Percentiles rank a stretch among this genome's conserved stretches.
Conservation (phyloP, 441 rosid species). For the Gossypium gossypioides region DNA sequence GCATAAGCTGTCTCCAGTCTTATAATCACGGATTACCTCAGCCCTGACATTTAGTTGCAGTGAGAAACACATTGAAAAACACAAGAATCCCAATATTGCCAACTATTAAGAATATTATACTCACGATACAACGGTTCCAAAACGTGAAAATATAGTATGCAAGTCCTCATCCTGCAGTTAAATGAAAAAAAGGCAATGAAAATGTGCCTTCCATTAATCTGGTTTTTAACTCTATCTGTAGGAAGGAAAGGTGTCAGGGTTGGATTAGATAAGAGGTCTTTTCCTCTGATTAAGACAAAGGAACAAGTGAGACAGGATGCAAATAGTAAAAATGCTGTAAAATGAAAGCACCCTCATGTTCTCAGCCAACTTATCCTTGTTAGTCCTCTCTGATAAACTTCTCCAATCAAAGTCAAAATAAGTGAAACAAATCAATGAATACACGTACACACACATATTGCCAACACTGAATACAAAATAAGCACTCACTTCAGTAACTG, state of each 20-base stretch:
- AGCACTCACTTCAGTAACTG: conserved; percentile 75
- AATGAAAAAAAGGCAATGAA: conserved; percentile 13
- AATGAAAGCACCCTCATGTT: neutral
- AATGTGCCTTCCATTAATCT: neutral
- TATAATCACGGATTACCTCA: conserved; percentile 81
- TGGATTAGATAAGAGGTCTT: neutral
- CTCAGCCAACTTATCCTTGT: conserved; percentile 1
- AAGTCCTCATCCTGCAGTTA: conserved; percentile 85
- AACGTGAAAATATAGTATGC: conserved; percentile 93
- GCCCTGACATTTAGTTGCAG: conserved; percentile 42
- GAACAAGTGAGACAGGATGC: neutral
- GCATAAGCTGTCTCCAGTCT: conserved; percentile 95
- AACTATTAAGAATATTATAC: conserved; percentile 20
- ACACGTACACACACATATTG: neutral
- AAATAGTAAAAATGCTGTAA: neutral
- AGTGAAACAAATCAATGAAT: neutral
- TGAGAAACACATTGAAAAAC: conserved; percentile 7
- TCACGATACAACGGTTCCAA: conserved; percentile 81
- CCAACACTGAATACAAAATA: neutral
- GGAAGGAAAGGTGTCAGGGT: neutral
- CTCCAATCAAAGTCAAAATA: neutral
- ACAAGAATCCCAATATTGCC: neutral
- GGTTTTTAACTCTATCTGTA: neutral
- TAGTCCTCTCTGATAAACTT: neutral
- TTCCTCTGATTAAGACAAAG: neutral